Evolutionary conservation across 192 early-diverging fungal genomes (phyloP), one percentile per base, ranked within the genome.

Genomic region (Coemansia sp.): DNA sequence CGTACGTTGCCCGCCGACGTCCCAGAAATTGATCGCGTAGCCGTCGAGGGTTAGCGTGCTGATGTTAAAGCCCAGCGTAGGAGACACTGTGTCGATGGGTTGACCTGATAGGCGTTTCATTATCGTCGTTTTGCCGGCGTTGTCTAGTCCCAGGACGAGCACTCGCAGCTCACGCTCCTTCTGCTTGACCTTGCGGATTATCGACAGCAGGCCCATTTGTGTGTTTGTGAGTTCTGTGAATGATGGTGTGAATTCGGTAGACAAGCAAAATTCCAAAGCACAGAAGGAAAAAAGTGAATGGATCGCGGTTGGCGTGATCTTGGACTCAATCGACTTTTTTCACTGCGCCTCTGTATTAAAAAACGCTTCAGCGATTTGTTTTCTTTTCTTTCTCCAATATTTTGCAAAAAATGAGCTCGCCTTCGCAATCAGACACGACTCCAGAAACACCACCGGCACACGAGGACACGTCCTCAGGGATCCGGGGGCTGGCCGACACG

Each of bases 111-210:
- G 88, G 8, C 91, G 81, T 69, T 98, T 96, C 46, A 98, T 80
- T 53, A 98, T 96, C 9, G 97, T 99, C 0, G 97, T 99, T 64
- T 99, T 99, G 57, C 97, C 97, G 0, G 97, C 97, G 85, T 99
- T 99, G 78, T 99, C 96, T 0, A 99, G 83, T 0, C 96, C 96
- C 80, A 99, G 85, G 53, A 99, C 91, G 9, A 98, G 76, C 40
- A 99, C 78, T 14, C 97, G 89, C 59, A 96, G 92, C 66, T 99
- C 94, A 67, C 91, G 90, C 66, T 97, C 95, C 58, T 92, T 91
- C 55, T 85, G 85, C 33, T 91, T 89, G 43, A 91, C 84, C 71
- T 99, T 99, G 59, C 87, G 87, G 37, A 99, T 80, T 61, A 99
- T 95, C 41, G 95, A 94, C 37, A 96, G 76, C 30, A 99, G 81